A percentile compares a stretch with the other conserved stretches of the same genome.
phyloP scores from a whole-genome alignment of 2,329 filamentous ascomycete species.

The Pseudogymnoascus sp. region DNA sequence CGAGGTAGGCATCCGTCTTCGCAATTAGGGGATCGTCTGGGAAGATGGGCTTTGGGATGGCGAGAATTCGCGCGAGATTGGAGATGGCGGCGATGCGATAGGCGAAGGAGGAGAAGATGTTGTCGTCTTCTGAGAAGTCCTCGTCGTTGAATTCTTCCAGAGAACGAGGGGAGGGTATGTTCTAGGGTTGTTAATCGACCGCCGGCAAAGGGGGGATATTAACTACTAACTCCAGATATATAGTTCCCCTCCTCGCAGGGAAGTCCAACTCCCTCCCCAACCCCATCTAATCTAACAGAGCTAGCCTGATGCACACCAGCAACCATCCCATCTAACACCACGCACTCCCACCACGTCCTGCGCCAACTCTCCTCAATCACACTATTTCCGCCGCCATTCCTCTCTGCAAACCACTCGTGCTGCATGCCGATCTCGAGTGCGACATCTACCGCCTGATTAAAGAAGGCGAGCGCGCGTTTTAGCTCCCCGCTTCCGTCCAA shows the following conservation, averaged over 20 bases:
- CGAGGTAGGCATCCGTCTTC: conserved; percentile 46
- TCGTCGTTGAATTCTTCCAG: conserved; percentile 68
- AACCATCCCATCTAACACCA: conserved; percentile 65
- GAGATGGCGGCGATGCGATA: conserved; percentile 76
- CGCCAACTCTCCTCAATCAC: conserved; percentile 76
- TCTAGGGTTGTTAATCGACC: conserved; percentile 36
- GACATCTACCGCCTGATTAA: conserved; percentile 59
- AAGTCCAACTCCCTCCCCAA: conserved; percentile 59
- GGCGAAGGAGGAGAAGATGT: conserved; percentile 74
- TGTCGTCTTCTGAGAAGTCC: conserved; percentile 56
- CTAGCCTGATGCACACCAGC: conserved; percentile 69
- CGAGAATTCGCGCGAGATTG: conserved; percentile 69
- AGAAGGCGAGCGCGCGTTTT: conserved; percentile 55
- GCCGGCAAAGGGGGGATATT: conserved; percentile 3
- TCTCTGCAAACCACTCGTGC: conserved; percentile 53
- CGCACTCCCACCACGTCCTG: conserved; percentile 80
- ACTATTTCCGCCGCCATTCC: conserved; percentile 54
- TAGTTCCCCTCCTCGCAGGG: conserved; percentile 80
- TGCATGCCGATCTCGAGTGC: conserved; percentile 73
- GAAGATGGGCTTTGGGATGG: conserved; percentile 41
- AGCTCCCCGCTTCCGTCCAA: conserved; percentile 70
- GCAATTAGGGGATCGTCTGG: conserved; percentile 45
- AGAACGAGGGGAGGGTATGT: conserved; percentile 49
- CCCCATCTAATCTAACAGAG: conserved; percentile 59
- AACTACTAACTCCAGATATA: conserved; percentile 41